Base-by-base conservation (phyloP, 495 filamentous ascomycete genomes). In the Talaromyces ruber region DNA sequence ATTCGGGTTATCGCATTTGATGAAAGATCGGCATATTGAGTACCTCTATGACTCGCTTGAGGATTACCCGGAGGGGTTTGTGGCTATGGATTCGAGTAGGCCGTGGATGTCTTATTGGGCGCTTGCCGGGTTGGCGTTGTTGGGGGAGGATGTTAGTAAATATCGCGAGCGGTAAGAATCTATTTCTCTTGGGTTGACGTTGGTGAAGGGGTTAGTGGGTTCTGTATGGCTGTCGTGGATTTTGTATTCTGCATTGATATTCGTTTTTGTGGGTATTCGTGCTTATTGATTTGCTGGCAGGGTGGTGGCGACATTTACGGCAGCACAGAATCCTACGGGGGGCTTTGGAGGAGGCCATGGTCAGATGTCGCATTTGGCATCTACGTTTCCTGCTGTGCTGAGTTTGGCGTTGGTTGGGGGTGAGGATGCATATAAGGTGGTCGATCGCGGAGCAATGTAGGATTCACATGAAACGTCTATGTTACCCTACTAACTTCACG, bases 81-180 rank as follows among this genome's bases (percentile, higher is more conserved):
- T 87, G 22, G 75, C 75, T 1, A 80, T 89, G 56, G 94, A 98
- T 76, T 87, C 94, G 16, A 89, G 86, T 66, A 79, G 94, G 53
- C 91, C 94, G 1, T 98, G 94, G 94, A 81, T 96, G 66, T 74
- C 94, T 64, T 98, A 98, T 74, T 98, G 94, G 94, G 86, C 83
- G 47, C 74, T 98, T 30, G 82, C 84, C 9, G 90, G 83, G 0
- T 78, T 98, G 25, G 75, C 79, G 39, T 72, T 90, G 22, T 78
- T 98, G 39, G 91, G 91, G 22, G 83, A 89, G 65, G 91, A 96
- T 69, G 77, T 93, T 18, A 82, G 79, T 32, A 67, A 72, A 62
- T 93, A 91, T 67, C 82, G 86, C 43, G 76, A 88, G 60, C 79
- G 82, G 82, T 85, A 74, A 68, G 80, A 70, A 32, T 50, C 47